Percentiles rank a stretch among this genome's conserved stretches.
These are phyloP conservation scores for Cantharellus cinnabarinus DNA, from an alignment of 768 basidiomycete genomes.

Conservation along the genomic window DNA sequence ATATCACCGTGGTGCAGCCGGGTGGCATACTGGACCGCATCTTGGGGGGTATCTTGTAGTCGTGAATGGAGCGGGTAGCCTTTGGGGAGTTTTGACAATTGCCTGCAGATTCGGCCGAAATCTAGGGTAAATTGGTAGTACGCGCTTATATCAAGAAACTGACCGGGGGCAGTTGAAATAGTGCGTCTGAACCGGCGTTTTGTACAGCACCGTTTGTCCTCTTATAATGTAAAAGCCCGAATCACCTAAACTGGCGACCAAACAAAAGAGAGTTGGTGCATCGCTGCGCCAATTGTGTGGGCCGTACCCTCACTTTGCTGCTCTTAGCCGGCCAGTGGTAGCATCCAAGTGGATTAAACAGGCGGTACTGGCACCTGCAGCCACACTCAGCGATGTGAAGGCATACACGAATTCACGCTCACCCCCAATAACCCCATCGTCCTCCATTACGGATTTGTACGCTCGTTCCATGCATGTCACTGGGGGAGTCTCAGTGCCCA, in stretches of 20 bases:
- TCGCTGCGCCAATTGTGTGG: not conserved
- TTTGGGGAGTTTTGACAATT: slow-evolving; percentile 7
- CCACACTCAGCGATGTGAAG: not conserved
- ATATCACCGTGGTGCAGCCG: slow-evolving; percentile 34
- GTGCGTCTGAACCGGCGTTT: slow-evolving; percentile 23
- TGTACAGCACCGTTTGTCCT: slow-evolving; percentile 6
- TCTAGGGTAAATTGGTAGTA: not conserved
- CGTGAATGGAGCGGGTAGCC: no score
- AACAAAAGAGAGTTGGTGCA: not conserved
- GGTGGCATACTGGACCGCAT: slow-evolving; percentile 26
- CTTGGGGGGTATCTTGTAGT: slow-evolving; percentile 15
- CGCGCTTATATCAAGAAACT: not conserved
- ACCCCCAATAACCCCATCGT: slow-evolving; percentile 27
- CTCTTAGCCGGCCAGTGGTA: slow-evolving; percentile 4
- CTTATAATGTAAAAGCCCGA: slow-evolving; percentile 14
- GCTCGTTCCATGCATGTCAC: slow-evolving; percentile 48
- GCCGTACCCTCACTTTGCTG: slow-evolving; percentile 5
- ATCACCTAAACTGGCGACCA: slow-evolving; percentile 10
- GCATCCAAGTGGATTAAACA: slow-evolving; percentile 24
- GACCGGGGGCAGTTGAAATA: slow-evolving; percentile 29
- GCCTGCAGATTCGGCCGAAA: not conserved
- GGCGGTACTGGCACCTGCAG: slow-evolving; percentile 63
- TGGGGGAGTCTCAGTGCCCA: slow-evolving; percentile 5
- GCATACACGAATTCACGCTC: slow-evolving; percentile 8
- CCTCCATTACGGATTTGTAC: slow-evolving; percentile 47